Evolutionary conservation across 352 stramenopile genomes (phyloP).

Genomic region (Hyaloperonospora brassicae): DNA sequence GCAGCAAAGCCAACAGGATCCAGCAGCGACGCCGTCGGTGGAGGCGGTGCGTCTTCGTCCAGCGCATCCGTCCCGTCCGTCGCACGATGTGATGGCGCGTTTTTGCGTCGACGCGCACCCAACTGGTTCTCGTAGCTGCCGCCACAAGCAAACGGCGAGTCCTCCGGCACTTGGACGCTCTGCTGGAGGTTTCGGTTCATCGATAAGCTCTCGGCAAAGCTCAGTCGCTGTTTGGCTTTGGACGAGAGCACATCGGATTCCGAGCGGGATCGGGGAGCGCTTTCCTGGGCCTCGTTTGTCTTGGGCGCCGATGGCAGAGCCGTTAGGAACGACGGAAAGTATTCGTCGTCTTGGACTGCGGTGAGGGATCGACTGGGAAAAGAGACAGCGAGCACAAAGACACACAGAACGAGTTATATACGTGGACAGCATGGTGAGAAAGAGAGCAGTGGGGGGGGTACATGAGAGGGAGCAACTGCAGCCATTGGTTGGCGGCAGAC

Average conservation of each 20-base stretch:
- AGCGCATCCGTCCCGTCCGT: conserved; percentile 17
- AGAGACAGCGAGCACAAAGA: background rate
- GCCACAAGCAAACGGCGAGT: conserved; percentile 59
- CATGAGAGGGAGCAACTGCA: too few species aligned
- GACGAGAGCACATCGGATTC: conserved; percentile 23
- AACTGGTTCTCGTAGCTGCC: conserved; percentile 38
- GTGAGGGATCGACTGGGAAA: conserved; percentile 15
- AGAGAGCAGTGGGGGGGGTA: too few species aligned
- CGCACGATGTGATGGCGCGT: conserved; percentile 9
- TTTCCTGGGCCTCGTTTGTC: conserved; percentile 51
- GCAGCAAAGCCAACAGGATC: conserved; percentile 36
- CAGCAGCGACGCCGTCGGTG: conserved; percentile 53
- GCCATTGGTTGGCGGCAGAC: too few species aligned
- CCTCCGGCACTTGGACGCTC: conserved; percentile 30
- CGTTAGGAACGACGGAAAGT: conserved; percentile 68
- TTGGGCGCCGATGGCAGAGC: conserved; percentile 41
- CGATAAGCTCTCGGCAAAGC: conserved; percentile 59
- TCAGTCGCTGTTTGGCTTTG: conserved; percentile 37
- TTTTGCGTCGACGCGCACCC: conserved; percentile 47
- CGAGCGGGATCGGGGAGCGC: conserved; percentile 22
- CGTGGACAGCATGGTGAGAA: too few species aligned
- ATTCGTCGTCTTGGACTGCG: conserved; percentile 52
- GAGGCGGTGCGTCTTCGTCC: conserved; percentile 49
- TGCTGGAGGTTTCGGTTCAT: conserved; percentile 47
- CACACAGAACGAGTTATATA: too few species aligned